Percentiles rank a stretch among this genome's conserved stretches.
These are phyloP conservation scores for Capsicum chinense DNA, from an alignment of 257 asterid genomes.

Conservation along the genomic window DNA sequence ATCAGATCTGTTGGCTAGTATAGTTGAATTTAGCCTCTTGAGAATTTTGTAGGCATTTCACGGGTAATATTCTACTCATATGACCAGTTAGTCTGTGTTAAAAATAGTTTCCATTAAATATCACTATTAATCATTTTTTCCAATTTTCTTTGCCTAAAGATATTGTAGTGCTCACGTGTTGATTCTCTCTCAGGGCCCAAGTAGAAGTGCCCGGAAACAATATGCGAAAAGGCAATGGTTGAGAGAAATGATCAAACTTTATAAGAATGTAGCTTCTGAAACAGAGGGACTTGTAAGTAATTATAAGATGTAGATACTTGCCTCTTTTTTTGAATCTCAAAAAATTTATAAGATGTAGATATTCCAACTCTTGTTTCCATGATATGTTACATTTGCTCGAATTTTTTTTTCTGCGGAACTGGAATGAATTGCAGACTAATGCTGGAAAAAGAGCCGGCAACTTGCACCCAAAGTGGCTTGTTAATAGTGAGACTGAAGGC, in stretches of 20 bases:
- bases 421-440: slow-evolving; percentile 25
- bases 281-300: slow-evolving; percentile 29
- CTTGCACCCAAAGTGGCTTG: neutral
- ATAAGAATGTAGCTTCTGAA: slow-evolving; percentile 19
- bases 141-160: neutral
- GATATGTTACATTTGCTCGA: neutral
- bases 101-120: neutral
- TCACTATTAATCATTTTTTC: neutral
- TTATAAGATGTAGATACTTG: neutral
- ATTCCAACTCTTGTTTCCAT: slow-evolving; percentile 4
- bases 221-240: slow-evolving; percentile 15
- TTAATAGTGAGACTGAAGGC: slow-evolving; percentile 22
- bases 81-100: neutral
- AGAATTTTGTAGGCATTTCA: neutral
- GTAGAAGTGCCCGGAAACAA: slow-evolving; percentile 33
- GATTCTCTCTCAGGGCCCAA: slow-evolving; percentile 26
- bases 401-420: neutral
- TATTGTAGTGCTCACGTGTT: slow-evolving; percentile 19
- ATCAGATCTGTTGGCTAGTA: neutral
- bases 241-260: slow-evolving; percentile 21
- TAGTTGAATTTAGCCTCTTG: slow-evolving; percentile 17
- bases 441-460: slow-evolving; percentile 19
- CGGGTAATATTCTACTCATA: neutral
- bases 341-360: neutral
- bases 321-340: neutral